Conservation (phyloP, 495 filamentous ascomycete species). For the Lasiosphaeria ovina region DNA sequence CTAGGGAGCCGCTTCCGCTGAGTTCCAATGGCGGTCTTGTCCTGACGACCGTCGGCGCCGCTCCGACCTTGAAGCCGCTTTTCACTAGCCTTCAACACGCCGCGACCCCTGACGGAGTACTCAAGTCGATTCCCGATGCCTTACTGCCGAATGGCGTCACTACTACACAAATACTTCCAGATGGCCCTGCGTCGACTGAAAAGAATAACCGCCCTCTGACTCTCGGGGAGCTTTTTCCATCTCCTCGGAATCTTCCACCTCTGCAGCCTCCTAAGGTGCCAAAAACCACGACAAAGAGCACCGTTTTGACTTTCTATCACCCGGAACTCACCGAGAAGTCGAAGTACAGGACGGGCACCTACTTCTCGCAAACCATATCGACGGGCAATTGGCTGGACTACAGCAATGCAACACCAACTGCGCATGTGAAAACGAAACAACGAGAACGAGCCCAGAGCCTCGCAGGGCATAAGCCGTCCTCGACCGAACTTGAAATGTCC, state of each 20-base stretch:
- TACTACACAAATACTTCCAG: slow-evolving; percentile 64
- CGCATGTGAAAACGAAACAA: slow-evolving; percentile 62
- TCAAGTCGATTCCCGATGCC: slow-evolving; percentile 56
- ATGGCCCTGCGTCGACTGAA: slow-evolving; percentile 30
- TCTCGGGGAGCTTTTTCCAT: slow-evolving; percentile 76
- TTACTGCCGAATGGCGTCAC: slow-evolving; percentile 72
- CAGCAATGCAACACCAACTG: slow-evolving; percentile 55
- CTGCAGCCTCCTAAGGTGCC: slow-evolving; percentile 71
- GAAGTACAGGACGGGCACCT: slow-evolving; percentile 54
- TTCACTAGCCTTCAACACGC: slow-evolving; percentile 72
- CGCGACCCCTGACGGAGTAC: slow-evolving; percentile 36
- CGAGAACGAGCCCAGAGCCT: slow-evolving; percentile 69
- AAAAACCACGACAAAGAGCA: slow-evolving; percentile 60
- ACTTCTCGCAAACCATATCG: slow-evolving; percentile 54
- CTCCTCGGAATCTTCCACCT: slow-evolving; percentile 62
- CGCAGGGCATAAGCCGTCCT: slow-evolving; percentile 57
- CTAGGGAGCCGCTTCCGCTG: slow-evolving; percentile 16
- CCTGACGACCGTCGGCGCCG: slow-evolving; percentile 69
- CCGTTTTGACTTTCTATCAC: slow-evolving; percentile 61
- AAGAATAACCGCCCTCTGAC: slow-evolving; percentile 56
- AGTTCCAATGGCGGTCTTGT: slow-evolving; percentile 51
- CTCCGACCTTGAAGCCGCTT: slow-evolving; percentile 69
- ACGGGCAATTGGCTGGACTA: slow-evolving; percentile 70
- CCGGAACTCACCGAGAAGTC: slow-evolving; percentile 53
- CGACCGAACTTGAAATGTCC: slow-evolving; percentile 53